phyloP scores from a whole-genome alignment of 2,329 filamentous ascomycete species.

The Neonectria faginata region DNA sequence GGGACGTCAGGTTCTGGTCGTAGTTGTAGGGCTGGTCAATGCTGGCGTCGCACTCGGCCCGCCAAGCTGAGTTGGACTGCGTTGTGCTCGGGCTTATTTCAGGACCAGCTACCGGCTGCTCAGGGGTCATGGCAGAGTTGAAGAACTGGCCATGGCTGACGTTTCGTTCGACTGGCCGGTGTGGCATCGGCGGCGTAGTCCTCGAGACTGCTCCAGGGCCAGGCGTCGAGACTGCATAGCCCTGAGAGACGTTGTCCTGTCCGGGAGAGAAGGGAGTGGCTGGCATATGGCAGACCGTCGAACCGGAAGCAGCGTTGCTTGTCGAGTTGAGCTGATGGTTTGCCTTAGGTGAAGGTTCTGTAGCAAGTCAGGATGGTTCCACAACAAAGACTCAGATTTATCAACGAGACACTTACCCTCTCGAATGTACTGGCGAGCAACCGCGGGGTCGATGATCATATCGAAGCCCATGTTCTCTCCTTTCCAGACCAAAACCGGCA shows the following conservation, averaged over 20 bases:
- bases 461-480: background rate
- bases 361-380: background rate
- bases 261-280: background rate
- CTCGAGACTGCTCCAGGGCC: background rate
- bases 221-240: background rate
- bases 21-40: background rate
- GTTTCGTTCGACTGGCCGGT: background rate
- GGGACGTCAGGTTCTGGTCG: too few species aligned
- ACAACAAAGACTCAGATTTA: background rate
- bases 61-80: background rate
- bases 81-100: too few species aligned
- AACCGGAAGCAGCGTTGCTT: background rate
- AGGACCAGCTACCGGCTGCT: too few species aligned
- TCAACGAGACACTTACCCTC: background rate
- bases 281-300: background rate
- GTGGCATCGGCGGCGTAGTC: background rate
- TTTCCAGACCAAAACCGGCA: background rate
- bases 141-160: background rate
- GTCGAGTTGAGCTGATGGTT: background rate
- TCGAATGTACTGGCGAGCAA: background rate
- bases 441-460: background rate
- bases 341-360: background rate
- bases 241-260: background rate
- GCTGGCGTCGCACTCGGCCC: background rate
- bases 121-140: background rate